Evolutionary conservation across 306 rosid genomes (phyloP).

Genomic region (Abrus precatorius): DNA sequence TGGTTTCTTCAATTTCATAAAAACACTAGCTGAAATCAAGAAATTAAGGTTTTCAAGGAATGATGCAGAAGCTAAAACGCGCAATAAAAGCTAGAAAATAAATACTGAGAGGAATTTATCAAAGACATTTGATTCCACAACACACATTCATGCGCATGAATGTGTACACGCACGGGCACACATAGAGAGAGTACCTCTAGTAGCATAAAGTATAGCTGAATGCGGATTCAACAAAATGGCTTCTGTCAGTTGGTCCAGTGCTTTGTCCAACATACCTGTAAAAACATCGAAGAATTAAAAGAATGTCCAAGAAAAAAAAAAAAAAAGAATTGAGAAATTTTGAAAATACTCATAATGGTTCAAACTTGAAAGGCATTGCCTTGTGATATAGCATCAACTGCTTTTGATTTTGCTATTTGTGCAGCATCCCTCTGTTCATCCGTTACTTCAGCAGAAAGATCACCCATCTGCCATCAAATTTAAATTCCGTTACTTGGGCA

Average conservation of each 20-base stretch:
- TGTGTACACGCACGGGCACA: no score
- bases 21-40: conserved; percentile 71
- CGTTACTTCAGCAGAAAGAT: conserved; percentile 67
- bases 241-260: conserved; percentile 78
- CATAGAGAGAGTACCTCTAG: conserved; percentile 64
- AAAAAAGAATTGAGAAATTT: conserved; percentile 13
- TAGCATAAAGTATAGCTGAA: conserved; percentile 83
- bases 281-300: conserved; percentile 27
- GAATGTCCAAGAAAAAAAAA: neutral
- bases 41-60: conserved; percentile 38
- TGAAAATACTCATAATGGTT: neutral
- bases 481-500: neutral
- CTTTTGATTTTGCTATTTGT: conserved; percentile 68
- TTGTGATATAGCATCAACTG: conserved; percentile 65
- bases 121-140: conserved; percentile 6
- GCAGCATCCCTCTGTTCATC: conserved; percentile 77
- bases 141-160: neutral
- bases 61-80: conserved; percentile 28
- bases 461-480: conserved; percentile 69
- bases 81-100: neutral
- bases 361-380: conserved; percentile 53
- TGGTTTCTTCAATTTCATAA: conserved; percentile 77
- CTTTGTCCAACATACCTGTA: conserved; percentile 72
- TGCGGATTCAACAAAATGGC: conserved; percentile 80
- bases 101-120: neutral